Percentiles rank a stretch among this genome's conserved stretches.
These are phyloP conservation scores for Aspergillus puulaauensis DNA, from an alignment of 2,329 filamentous ascomycete genomes.

Conservation along the genomic window DNA sequence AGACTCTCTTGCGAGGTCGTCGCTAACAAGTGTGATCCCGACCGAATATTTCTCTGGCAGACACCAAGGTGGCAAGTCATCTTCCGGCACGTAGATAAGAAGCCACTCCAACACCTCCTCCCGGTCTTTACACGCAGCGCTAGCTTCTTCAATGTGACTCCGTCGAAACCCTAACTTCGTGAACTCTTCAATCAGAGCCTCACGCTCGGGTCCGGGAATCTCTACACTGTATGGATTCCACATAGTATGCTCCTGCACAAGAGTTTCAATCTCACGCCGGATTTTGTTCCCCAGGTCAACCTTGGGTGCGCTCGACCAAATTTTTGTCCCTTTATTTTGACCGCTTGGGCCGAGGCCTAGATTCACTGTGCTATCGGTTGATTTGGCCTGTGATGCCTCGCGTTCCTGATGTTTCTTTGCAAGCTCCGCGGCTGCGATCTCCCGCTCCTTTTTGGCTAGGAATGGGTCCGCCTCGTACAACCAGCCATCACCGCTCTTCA, in stretches of 20 bases:
- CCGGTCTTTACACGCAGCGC: constrained; percentile 81
- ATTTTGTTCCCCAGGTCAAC: constrained; percentile 89
- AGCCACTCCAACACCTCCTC: constrained; percentile 96
- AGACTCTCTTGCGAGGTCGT: constrained; percentile 76
- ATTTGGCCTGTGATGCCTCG: constrained; percentile 59
- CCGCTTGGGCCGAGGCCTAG: constrained; percentile 44
- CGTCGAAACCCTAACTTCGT: constrained; percentile 78
- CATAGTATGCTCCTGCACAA: constrained; percentile 73
- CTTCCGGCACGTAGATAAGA: constrained; percentile 93
- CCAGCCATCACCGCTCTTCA: constrained; percentile 75
- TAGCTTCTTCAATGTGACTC: constrained; percentile 86
- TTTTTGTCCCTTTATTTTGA: constrained; percentile 59
- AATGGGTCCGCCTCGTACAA: constrained; percentile 97
- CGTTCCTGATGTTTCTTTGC: constrained; percentile 78
- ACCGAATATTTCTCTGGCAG: constrained; percentile 89
- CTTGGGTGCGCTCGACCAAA: constrained; percentile 80
- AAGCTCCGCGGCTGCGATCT: constrained; percentile 71
- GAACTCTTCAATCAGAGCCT: constrained; percentile 69
- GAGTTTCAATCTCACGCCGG: constrained; percentile 72
- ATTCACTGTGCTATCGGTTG: constrained; percentile 65
- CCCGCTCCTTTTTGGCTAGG: constrained; percentile 72
- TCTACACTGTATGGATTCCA: constrained; percentile 82
- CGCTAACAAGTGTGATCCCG: constrained; percentile 81
- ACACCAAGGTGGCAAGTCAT: constrained; percentile 91
- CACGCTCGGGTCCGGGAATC: constrained; percentile 60